Evolutionary conservation across 2,329 filamentous ascomycete genomes (phyloP).

Genomic region (Aspergillus fumigatus): DNA sequence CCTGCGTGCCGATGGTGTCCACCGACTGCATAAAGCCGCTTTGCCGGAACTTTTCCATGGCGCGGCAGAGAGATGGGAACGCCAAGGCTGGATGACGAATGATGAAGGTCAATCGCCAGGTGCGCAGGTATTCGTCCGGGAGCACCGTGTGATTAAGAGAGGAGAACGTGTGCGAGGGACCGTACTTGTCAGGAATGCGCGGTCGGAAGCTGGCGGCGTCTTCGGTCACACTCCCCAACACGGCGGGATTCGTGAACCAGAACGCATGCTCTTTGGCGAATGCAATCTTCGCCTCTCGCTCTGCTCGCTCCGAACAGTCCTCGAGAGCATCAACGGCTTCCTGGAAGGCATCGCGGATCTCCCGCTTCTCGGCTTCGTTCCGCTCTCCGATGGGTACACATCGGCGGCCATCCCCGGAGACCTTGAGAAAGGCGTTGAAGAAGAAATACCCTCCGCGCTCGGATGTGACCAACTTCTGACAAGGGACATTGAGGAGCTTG

Average conservation of each 20-base stretch:
- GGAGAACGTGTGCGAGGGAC: slow-evolving; percentile 18
- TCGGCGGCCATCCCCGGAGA: slow-evolving; percentile 8
- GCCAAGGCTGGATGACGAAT: slow-evolving; percentile 39
- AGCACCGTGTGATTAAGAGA: slow-evolving; percentile 30
- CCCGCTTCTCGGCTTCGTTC: slow-evolving; percentile 21
- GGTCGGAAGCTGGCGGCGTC: slow-evolving; percentile 12
- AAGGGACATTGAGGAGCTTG: slow-evolving; percentile 25
- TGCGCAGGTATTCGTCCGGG: slow-evolving; percentile 32
- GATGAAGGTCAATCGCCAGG: slow-evolving; percentile 31
- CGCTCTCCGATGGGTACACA: slow-evolving; percentile 21
- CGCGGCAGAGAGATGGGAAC: slow-evolving; percentile 37
- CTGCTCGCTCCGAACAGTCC: slow-evolving; percentile 16
- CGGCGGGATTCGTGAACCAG: slow-evolving; percentile 22
- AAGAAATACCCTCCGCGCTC: slow-evolving; percentile 28
- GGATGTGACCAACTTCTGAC: slow-evolving; percentile 19
- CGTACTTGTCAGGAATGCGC: slow-evolving; percentile 13
- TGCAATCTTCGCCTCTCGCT: slow-evolving; percentile 21
- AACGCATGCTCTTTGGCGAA: slow-evolving; percentile 37
- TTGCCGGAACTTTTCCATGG: slow-evolving; percentile 17
- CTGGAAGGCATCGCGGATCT: slow-evolving; percentile 23
- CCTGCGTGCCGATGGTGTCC: slow-evolving; percentile 10
- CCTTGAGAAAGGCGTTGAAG: slow-evolving; percentile 11
- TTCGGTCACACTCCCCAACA: slow-evolving; percentile 6
- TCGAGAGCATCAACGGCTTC: slow-evolving; percentile 24
- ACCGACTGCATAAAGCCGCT: slow-evolving; percentile 14